Conservation (phyloP, 768 basidiomycete species). For the Rhodotorula kratochvilovae region DNA sequence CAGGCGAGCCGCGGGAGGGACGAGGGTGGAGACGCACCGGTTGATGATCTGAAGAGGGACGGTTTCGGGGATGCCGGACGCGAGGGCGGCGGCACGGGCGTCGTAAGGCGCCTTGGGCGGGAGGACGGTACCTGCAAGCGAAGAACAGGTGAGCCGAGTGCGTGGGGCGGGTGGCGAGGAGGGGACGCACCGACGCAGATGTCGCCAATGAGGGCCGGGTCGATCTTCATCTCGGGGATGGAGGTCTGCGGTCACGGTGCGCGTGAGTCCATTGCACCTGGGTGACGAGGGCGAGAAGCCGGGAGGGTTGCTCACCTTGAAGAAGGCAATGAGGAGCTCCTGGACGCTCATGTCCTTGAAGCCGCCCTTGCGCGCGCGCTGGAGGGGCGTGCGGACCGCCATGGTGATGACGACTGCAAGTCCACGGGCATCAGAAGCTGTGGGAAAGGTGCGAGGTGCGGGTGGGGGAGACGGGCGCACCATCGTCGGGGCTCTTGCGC, state of each 20-base stretch:
- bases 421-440: neutral
- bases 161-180: no score
- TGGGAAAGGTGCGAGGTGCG: neutral
- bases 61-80: conserved; percentile 72
- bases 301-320: conserved; percentile 7
- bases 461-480: conserved; percentile 6
- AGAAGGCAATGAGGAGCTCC: conserved; percentile 37
- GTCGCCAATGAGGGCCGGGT: conserved; percentile 78
- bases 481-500: conserved; percentile 38
- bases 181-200: conserved; percentile 51
- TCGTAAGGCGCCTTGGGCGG: conserved; percentile 73
- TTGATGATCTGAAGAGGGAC: conserved; percentile 76
- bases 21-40: conserved; percentile 47
- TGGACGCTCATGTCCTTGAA: conserved; percentile 66
- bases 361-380: conserved; percentile 80
- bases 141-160: conserved; percentile 48
- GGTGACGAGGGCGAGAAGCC: neutral
- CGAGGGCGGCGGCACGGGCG: conserved; percentile 81
- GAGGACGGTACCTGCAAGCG: conserved; percentile 65
- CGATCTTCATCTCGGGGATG: conserved; percentile 49
- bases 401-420: conserved; percentile 70
- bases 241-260: conserved; percentile 4
- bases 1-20: neutral
- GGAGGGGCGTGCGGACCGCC: conserved; percentile 83
- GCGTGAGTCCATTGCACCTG: neutral